Conservation (phyloP, 192 early-diverging fungal species). For the Linnemannia exigua region DNA sequence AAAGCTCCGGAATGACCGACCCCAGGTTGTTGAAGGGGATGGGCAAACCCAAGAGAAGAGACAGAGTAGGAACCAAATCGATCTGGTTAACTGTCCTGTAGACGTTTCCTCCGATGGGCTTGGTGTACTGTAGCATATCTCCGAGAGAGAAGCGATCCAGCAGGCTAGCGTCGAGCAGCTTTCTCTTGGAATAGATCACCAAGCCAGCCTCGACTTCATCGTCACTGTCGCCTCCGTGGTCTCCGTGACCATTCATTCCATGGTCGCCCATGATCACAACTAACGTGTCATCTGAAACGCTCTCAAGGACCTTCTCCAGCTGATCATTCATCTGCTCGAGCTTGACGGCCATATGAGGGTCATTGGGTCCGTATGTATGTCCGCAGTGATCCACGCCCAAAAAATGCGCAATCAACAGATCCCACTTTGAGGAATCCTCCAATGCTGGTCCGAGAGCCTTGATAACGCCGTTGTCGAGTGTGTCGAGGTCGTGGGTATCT, state of each 20-base stretch:
- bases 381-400: slow-evolving; percentile 98
- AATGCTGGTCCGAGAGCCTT: slow-evolving; percentile 52
- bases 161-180: slow-evolving; percentile 46
- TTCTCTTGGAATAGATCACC: slow-evolving; percentile 83
- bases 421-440: slow-evolving; percentile 69
- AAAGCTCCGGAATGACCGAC: slow-evolving; percentile 87
- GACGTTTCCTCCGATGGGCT: slow-evolving; percentile 42
- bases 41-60: slow-evolving; percentile 84
- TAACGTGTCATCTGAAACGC: slow-evolving; percentile 83
- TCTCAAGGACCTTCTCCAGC: slow-evolving; percentile 72
- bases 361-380: slow-evolving; percentile 89
- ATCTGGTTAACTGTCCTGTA: slow-evolving; percentile 90
- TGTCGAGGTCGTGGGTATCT: slow-evolving; percentile 92
- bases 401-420: slow-evolving; percentile 91
- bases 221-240: slow-evolving; percentile 96
- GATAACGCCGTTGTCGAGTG: slow-evolving; percentile 92
- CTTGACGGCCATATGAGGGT: slow-evolving; percentile 89
- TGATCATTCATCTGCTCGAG: slow-evolving; percentile 89
- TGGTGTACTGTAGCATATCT: slow-evolving; percentile 46
- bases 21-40: slow-evolving; percentile 97
- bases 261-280: slow-evolving; percentile 97
- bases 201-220: slow-evolving; percentile 90
- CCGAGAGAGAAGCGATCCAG: slow-evolving; percentile 37
- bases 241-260: slow-evolving; percentile 95
- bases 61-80: slow-evolving; percentile 90